Evolutionary conservation across 345 rosid genomes (phyloP), one percentile per base, ranked within the genome.

Genomic region (Pelargonium nanum): DNA sequence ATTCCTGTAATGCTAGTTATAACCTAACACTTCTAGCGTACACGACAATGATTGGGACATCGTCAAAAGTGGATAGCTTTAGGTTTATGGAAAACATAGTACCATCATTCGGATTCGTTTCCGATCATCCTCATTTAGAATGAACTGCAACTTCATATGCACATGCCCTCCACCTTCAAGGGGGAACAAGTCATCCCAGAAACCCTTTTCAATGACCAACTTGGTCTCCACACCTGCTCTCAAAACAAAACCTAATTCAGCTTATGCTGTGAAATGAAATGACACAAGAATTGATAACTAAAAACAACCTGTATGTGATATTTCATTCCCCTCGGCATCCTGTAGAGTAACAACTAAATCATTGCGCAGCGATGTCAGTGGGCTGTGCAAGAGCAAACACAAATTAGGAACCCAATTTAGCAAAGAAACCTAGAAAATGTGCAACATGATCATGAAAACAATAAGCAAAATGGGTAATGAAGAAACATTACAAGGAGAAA

Each of bases 81-180:
- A 28, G 8, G 4, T 0, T 57, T 12, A 44, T 19, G 1, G 53
- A 34, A 19, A 53, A 19, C 28, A 44, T 10, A 16, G n/a, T 81
- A 88, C 98, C 93, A 85, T 71, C 57, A 54, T 59, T 45, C 87
- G 86, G 20, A 92, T 84, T 55, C 82, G 83, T 16, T 73, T 74
- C 57, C 85, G 81, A 63, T 89, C 98, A 60, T 87, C 88, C 67
- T 92, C 95, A 17, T 74, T 89, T 57, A 89, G 93, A 69, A 83
- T 56, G 74, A 92, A 89, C 72, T 74, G 89, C 83, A 92, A 59
- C 77, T 80, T 87, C 89, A 92, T 57, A 24, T 78, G 88, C 63
- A 87, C 80, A 55, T 75, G 70, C 56, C 98, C 89, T 24, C 89
- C 85, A 65, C 87, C 95, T 73, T 87, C 81, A 26, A 87, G 74